Percentiles rank a stretch among this genome's conserved stretches.
These are phyloP conservation scores for Talaromyces proteolyticus DNA, from an alignment of 495 filamentous ascomycete species.

Conservation along the genomic window DNA sequence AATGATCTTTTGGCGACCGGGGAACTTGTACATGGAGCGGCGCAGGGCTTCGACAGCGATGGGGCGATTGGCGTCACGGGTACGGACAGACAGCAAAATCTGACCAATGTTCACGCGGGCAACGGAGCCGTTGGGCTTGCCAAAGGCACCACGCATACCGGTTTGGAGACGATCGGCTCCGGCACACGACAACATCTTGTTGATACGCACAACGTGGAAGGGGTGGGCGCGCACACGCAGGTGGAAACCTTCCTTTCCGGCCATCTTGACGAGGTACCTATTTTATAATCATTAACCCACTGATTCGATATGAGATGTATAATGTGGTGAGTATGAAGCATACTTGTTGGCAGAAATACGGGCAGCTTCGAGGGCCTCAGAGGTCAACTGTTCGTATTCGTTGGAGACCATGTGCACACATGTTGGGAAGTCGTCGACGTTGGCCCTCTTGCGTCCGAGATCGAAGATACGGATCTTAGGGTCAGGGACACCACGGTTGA, in stretches of 20 bases:
- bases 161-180: slow-evolving; percentile 99
- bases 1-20: slow-evolving; percentile 99
- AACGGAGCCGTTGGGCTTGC: slow-evolving; percentile 96
- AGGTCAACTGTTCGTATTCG: slow-evolving; percentile 98
- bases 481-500: slow-evolving; percentile 99
- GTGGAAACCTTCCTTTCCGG: slow-evolving; percentile 99
- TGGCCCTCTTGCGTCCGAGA: slow-evolving; percentile 96
- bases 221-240: slow-evolving; percentile 96
- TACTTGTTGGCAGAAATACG: slow-evolving; percentile 99
- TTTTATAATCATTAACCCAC: slow-evolving; percentile 9
- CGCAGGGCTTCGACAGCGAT: slow-evolving; percentile 96
- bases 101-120: slow-evolving; percentile 99
- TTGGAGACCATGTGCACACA: slow-evolving; percentile 99
- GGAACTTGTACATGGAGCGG: slow-evolving; percentile 99
- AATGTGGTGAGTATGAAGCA: slow-evolving; percentile 11
- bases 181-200: slow-evolving; percentile 99
- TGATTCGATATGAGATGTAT: neutral
- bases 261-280: slow-evolving; percentile 89
- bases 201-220: slow-evolving; percentile 99
- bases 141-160: slow-evolving; percentile 99
- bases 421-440: slow-evolving; percentile 96
- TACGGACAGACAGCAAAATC: slow-evolving; percentile 93
- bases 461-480: slow-evolving; percentile 99
- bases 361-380: slow-evolving; percentile 96
- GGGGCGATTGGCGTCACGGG: slow-evolving; percentile 85